Conservation (phyloP, 768 basidiomycete genomes). For the Auricularia heimuer region DNA sequence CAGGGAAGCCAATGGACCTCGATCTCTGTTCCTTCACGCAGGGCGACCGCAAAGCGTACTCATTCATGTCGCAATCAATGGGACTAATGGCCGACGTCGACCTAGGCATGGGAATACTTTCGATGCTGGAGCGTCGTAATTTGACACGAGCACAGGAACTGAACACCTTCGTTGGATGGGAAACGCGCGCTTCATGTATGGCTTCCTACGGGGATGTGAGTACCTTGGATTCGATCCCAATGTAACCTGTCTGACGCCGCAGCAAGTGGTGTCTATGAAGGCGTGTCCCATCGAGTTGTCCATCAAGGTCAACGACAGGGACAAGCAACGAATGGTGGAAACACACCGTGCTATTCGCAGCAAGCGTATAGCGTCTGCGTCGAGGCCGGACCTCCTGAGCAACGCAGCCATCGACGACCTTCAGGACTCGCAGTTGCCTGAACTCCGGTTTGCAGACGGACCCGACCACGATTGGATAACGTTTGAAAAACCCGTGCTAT, state of each 20-base stretch:
- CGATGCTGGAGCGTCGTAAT: background rate
- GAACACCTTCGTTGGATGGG: constrained; percentile 85
- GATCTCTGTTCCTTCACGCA: constrained; percentile 76
- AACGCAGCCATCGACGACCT: constrained; percentile 6
- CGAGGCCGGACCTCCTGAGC: background rate
- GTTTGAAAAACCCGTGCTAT: constrained; percentile 58
- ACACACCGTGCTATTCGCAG: constrained; percentile 31
- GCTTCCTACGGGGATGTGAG: constrained; percentile 61
- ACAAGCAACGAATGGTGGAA: constrained; percentile 64
- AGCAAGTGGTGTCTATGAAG: constrained; percentile 47
- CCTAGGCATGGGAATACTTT: constrained; percentile 30
- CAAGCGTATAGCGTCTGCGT: constrained; percentile 3
- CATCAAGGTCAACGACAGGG: constrained; percentile 55
- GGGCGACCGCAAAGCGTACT: constrained; percentile 48
- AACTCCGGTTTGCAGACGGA: constrained; percentile 32
- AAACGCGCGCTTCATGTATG: constrained; percentile 63
- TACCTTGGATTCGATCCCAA: background rate
- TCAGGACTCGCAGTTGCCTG: constrained; percentile 29
- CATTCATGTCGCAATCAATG: constrained; percentile 75
- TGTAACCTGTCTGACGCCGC: background rate
- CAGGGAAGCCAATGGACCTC: constrained; percentile 63
- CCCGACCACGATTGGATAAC: constrained; percentile 58
- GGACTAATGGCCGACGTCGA: constrained; percentile 84
- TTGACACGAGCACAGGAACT: constrained; percentile 31
- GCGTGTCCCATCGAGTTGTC: constrained; percentile 62